phyloP scores from a whole-genome alignment of 1,139 yeast species.

The Saccharomyces uvarum region DNA sequence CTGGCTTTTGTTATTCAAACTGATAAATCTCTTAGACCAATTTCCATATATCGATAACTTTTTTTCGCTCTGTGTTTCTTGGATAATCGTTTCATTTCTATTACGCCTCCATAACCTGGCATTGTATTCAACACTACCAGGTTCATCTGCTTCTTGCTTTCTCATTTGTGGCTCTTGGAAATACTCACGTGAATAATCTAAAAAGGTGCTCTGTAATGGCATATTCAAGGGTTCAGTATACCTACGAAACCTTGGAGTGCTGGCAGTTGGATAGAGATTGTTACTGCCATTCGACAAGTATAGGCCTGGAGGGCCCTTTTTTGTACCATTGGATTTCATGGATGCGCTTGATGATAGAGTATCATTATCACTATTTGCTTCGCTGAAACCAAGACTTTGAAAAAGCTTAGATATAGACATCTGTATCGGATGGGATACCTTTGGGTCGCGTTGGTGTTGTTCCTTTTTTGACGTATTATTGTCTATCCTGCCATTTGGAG shows the following conservation, averaged over 20 bases:
- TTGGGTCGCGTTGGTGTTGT: background rate
- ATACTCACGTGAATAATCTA: conserved; percentile 85
- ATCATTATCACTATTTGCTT: conserved; percentile 9
- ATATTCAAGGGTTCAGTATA: conserved; percentile 27
- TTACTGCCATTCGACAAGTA: conserved; percentile 27
- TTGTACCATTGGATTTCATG: background rate
- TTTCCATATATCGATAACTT: conserved; percentile 75
- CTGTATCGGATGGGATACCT: background rate
- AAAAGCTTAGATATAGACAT: conserved; percentile 18
- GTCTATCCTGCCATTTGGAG: conserved; percentile 3
- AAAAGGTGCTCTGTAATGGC: conserved; percentile 67
- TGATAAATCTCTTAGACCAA: conserved; percentile 64
- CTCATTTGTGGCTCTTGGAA: conserved; percentile 97
- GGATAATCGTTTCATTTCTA: conserved; percentile 78
- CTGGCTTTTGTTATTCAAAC: conserved; percentile 67
- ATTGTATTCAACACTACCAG: conserved; percentile 82
- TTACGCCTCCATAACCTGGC: conserved; percentile 83
- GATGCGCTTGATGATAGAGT: background rate
- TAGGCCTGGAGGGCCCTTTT: conserved; percentile 10
- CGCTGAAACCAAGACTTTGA: conserved; percentile 21
- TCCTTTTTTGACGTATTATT: background rate
- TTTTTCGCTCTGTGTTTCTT: conserved; percentile 85
- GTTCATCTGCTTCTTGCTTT: conserved; percentile 78
- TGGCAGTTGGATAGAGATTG: conserved; percentile 46
- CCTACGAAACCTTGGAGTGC: conserved; percentile 37